A percentile compares a stretch with the other conserved stretches of the same genome.
These are phyloP conservation scores for Nowakowskiella sp. DNA, from an alignment of 192 early-diverging fungal genomes.

Conservation along the genomic window DNA sequence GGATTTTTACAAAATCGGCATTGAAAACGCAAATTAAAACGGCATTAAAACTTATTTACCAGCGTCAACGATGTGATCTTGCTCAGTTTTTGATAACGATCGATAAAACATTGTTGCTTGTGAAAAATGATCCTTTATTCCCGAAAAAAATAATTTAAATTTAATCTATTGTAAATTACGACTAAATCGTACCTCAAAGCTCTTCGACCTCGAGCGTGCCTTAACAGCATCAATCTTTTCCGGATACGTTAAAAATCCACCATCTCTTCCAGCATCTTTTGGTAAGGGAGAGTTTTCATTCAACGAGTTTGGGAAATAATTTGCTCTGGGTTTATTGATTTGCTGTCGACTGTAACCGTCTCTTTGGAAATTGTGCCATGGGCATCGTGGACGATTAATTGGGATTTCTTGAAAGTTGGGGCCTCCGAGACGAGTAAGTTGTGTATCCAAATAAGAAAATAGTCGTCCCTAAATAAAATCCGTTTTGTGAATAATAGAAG, in stretches of 20 bases:
- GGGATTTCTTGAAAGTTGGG: constrained; percentile 73
- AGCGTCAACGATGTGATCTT: constrained; percentile 12
- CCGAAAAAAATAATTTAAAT: too few species aligned
- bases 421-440: constrained; percentile 67
- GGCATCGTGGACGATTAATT: constrained; percentile 64
- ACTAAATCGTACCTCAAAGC: too few species aligned
- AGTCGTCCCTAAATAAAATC: too few species aligned
- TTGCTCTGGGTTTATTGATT: constrained; percentile 14
- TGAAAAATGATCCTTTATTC: constrained; percentile 12
- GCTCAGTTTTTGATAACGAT: constrained; percentile 18
- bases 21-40: too few species aligned
- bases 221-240: too few species aligned
- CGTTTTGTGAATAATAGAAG: too few species aligned
- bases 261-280: too few species aligned
- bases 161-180: too few species aligned
- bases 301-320: constrained; percentile 14
- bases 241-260: too few species aligned
- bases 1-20: too few species aligned
- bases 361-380: constrained; percentile 64
- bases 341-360: constrained; percentile 45
- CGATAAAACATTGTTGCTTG: constrained; percentile 16
- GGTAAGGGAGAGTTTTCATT: constrained; percentile 11
- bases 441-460: constrained; percentile 81
- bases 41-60: too few species aligned
- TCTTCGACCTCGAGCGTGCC: too few species aligned